phyloP scores from a whole-genome alignment of 2,329 filamentous ascomycete species.

The Ophiostoma sp. region DNA sequence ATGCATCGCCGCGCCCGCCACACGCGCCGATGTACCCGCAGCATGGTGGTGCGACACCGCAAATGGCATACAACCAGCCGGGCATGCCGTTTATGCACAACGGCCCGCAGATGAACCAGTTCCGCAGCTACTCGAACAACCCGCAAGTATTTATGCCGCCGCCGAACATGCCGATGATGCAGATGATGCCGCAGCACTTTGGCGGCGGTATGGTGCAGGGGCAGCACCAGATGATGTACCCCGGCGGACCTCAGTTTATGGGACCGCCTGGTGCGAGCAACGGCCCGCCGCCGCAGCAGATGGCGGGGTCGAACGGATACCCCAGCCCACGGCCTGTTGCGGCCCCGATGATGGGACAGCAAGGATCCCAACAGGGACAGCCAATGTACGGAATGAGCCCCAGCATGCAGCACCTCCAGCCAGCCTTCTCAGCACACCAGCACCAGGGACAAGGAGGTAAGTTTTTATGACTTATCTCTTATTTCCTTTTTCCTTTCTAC shows the following conservation, averaged over 20 bases:
- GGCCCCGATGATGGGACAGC: slow-evolving; percentile 89
- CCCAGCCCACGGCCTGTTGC: slow-evolving; percentile 71
- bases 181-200: slow-evolving; percentile 79
- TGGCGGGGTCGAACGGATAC: slow-evolving; percentile 68
- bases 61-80: slow-evolving; percentile 66
- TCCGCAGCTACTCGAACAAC: slow-evolving; percentile 65
- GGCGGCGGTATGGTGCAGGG: slow-evolving; percentile 67
- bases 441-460: slow-evolving; percentile 65
- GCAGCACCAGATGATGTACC: slow-evolving; percentile 75
- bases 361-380: slow-evolving; percentile 89
- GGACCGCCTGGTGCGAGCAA: slow-evolving; percentile 42
- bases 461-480: neutral
- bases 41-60: slow-evolving; percentile 62
- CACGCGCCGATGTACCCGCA: slow-evolving; percentile 66
- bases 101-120: slow-evolving; percentile 65
- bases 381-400: slow-evolving; percentile 71
- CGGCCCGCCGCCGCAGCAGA: slow-evolving; percentile 46
- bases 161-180: slow-evolving; percentile 65
- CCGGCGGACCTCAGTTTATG: slow-evolving; percentile 62
- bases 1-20: slow-evolving; percentile 74
- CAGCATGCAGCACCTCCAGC: slow-evolving; percentile 68
- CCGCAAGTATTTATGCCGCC: slow-evolving; percentile 69
- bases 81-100: slow-evolving; percentile 64
- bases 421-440: slow-evolving; percentile 59
- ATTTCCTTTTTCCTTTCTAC: neutral